Evolutionary conservation across 345 rosid species (phyloP), one percentile per base, ranked within the genome.

Genomic region (Combretum micranthum): DNA sequence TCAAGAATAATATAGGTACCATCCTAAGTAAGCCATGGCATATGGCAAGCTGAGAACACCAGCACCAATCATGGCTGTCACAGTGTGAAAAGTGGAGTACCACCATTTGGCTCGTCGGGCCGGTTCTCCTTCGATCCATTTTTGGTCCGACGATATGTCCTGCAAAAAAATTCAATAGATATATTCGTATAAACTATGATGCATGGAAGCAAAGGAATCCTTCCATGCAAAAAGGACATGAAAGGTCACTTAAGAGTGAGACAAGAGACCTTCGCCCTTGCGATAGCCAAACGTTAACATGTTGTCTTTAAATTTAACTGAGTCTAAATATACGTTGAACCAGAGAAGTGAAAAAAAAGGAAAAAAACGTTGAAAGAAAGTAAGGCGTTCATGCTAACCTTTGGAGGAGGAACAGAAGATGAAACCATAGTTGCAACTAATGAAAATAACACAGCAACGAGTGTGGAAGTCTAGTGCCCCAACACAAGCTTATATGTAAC

Each of bases 41-140:
- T 84, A 86, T 54, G 98, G 98, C 59, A 92, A 75, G 69, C 96
- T 83, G 57, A 88, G 96, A 46, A 92, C 98, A 44, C 96, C 98
- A 0, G 96, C 98, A 11, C 98, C 98, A 15, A 92, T 88, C 95
- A 88, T 92, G 85, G 98, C 96, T 3, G 98, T 88, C 50, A 88
- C 93, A 4, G 77, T 63, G 79, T 88, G 98, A 65, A 92, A 92
- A 47, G 98, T 86, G 53, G 98, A 86, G 72, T 84, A 84, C 98
- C 96, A 88, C 98, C 98, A 92, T 77, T 84, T 88, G 48, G 96
- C 96, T 37, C 73, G 79, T 53, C 98, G 86, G 61, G 70, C 37
- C 0, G 81, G 73, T 52, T 81, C 86, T 49, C 52, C 83, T 55
- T 68, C 85, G 46, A 50, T 52, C 93, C 97, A 83, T 87, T 81